phyloP scores from a whole-genome alignment of 2,329 filamentous ascomycete genomes.

The Lecanoromycetidae sp. region DNA sequence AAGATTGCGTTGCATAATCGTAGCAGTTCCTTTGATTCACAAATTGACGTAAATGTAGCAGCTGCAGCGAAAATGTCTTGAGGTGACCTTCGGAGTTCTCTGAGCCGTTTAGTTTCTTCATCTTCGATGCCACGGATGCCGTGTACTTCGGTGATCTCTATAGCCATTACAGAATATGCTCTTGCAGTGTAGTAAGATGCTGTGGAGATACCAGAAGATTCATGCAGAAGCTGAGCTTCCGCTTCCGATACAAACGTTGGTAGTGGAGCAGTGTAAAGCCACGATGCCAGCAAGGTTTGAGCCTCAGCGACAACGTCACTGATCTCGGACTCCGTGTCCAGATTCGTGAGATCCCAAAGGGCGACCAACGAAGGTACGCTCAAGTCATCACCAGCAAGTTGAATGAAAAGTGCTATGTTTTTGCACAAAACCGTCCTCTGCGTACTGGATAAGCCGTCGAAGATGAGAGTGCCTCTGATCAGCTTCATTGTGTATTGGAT shows the following conservation, averaged over 20 bases:
- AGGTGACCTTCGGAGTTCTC: constrained; percentile 26
- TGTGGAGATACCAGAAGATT: constrained; percentile 20
- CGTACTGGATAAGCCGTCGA: constrained; percentile 25
- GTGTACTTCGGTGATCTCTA: constrained; percentile 31
- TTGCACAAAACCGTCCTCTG: constrained; percentile 33
- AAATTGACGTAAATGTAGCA: constrained; percentile 38
- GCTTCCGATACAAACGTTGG: constrained; percentile 17
- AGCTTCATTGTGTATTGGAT: constrained; percentile 56
- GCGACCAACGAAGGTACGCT: constrained; percentile 44
- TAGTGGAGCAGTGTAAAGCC: background rate
- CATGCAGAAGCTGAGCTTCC: constrained; percentile 20
- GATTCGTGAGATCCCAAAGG: constrained; percentile 37
- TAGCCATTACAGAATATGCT: constrained; percentile 27
- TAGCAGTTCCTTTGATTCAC: constrained; percentile 36
- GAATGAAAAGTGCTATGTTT: constrained; percentile 42
- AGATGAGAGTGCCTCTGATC: constrained; percentile 33
- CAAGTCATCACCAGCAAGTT: constrained; percentile 49
- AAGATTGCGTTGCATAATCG: constrained; percentile 49
- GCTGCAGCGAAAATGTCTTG: constrained; percentile 37
- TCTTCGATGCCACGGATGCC: constrained; percentile 19
- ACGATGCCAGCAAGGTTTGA: constrained; percentile 26
- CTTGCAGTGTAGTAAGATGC: constrained; percentile 33
- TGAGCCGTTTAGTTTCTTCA: constrained; percentile 19
- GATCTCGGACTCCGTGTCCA: constrained; percentile 41
- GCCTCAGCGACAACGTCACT: constrained; percentile 42